Evolutionary conservation across 2,329 filamentous ascomycete species (phyloP), one percentile per base, ranked within the genome.

Genomic region (Exophiala dermatitidis): DNA sequence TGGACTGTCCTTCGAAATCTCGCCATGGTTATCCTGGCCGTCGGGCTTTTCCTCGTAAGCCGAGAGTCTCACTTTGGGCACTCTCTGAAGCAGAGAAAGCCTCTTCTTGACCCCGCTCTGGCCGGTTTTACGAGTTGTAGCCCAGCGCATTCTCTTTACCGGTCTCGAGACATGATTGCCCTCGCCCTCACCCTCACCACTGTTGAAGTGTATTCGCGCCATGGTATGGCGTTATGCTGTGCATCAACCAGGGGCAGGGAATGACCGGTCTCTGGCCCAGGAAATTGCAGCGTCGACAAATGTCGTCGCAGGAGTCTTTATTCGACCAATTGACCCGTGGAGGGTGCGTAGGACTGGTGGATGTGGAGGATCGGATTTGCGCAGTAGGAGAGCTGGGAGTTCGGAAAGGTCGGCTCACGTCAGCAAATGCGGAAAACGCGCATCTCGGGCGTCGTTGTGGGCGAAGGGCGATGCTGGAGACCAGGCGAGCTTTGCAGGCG

Each of bases 71-170:
- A 77, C 74, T 65, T 80, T 83, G 67, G 88, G 81, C 66, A 84
- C 76, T 63, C 90, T 84, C 64, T 86, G 84, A 64, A 93, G 81
- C 59, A 97, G 84, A 43, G 88, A 93, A 53, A 84, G 74, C 59
- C 93, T 84, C 77, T 96, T 97, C 68, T 81, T 78, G 62, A 79
- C 77, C 60, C 86, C 88, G 67, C 84, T 87, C 66, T 83, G 80
- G 64, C 87, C 82, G 9, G 84, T 83, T 69, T 87, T 81, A 68
- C 89, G 88, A 66, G 90, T 88, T n/a, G 93, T 97, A 12, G 93
- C 91, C 93, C 93, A 97, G 82, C 93, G 80, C 70, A 93, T 84
- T 67, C 90, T 80, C 68, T 91, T 89, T 26, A 84, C 85, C 5
- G 80, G 77, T 58, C 78, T 79, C 41, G 79, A 79, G 55, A 78